Base-by-base conservation (phyloP, 78 protist species). In the Corallochytrium limacisporum region DNA sequence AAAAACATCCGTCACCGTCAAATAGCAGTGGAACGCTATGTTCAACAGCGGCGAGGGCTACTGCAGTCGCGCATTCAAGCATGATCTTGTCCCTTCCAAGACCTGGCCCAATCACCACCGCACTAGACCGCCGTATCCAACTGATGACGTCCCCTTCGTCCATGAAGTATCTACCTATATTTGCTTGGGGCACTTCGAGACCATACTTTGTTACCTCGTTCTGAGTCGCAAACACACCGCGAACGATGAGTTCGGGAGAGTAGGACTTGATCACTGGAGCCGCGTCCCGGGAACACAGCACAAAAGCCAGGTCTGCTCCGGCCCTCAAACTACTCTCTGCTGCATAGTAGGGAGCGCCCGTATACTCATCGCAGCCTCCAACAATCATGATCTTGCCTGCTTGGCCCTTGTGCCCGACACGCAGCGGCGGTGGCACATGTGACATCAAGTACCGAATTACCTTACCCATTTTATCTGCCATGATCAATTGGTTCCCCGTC, bases 301-400 rank as follows among this genome's bases (percentile, higher is more conserved):
- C 62, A 31, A 59, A 65, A 1, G 59, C 29, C 9, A 81, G 35
- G 13, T 81, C 86, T 8, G 56, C 63, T 13, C 86, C 86, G 4
- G 33, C 3, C 4, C 33, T 48, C n/a, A 79, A 62, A 1, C 74
- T 39, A 7, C 78, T 3, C 4, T 70, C 26, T 8, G 78, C 79
- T 1, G 75, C 47, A 33, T 50, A 80, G 76, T 60, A 80, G 26
- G 85, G 85, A 1, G 85, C 86, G 24, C 86, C 86, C 1, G 82
- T 74, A 68, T 74, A 81, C 22, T 59, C 74, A 15, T 22, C 20
- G 53, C 66, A 54, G n/a, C 86, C 86, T 0, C 86, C 86, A 42
- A 81, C 35, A 18, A 81, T 47, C 22, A 44, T 74, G 1, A 81
- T 33, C 1, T 71, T 20, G 7, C 86, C 86, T 1, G 40, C 61